Evolutionary conservation across 495 filamentous ascomycete species (phyloP), one percentile per base, ranked within the genome.

Genomic region (Penicillium daleae): DNA sequence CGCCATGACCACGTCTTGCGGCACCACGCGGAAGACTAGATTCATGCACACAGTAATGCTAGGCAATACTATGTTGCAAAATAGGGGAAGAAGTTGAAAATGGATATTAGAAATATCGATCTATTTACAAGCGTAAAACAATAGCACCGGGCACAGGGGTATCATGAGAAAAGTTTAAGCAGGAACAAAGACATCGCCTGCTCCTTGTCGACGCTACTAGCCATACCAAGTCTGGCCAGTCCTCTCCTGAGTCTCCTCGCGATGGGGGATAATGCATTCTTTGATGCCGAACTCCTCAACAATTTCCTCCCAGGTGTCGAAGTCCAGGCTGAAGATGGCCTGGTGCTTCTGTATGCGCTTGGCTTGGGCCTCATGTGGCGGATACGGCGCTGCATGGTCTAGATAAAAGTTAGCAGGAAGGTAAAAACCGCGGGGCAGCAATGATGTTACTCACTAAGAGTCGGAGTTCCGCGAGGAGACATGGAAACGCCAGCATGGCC

Each of bases 281-380:
- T 82, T 82, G 66, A 97, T 92, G 29, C 88, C 76, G 66, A 92
- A 97, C 0, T 80, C 82, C 4, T 89, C 75, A 35, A 94, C 87
- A 31, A 96, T 75, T 6, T 92, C 83, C 58, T 85, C 72, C 95
- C 95, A 99, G 0, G 83, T 90, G 1, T 84, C 83, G 79, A 90
- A 93, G 67, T 97, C 92, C 40, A 99, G 81, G 37, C 87, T 87
- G 73, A 96, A 87, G 31, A 97, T 87, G 22, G 91, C 89, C 73
- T 97, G 93, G 61, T 92, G 89, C 66, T 90, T 89, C 58, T 86
- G 81, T 6, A 85, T 74, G 5, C 79, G 80, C 55, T 77, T 73
- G 40, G 78, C 73, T 55, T 82, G 77, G 6, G 84, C 71, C 63
- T 83, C 80, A 42, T 70, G 71, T 1, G 79, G 73, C 26, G 75